Evolutionary conservation across 371 early-diverging fungal genomes (phyloP), one percentile per base, ranked within the genome.

Genomic region (Syncephalastrum monosporum): DNA sequence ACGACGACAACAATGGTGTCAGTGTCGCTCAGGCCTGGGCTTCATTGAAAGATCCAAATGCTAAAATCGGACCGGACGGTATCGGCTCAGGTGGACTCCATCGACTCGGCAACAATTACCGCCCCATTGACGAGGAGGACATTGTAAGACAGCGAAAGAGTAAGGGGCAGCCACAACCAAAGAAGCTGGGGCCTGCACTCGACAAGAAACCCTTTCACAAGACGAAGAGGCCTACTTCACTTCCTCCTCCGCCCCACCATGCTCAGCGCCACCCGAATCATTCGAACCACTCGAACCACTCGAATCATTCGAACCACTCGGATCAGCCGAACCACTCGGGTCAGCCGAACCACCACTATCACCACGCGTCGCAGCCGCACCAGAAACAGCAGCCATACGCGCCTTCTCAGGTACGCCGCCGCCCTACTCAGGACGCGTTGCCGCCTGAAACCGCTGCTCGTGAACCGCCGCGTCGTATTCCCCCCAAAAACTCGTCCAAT

Each of bases 71-170:
- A 15, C 44, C 56, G 24, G 50, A 51, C 16, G 65, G 65, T 2
- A 23, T 65, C 2, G 65, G 65, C 24, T 56, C 54, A 5, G 65
- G 65, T 33, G 56, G 49, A 15, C 46, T 65, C 5, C 60, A 65
- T 57, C 60, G 65, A 1, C 41, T 42, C 29, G 65, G 65, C 14
- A 27, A 38, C 7, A 65, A 65, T 29, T 65, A 60, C 16, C 54
- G 21, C 21, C 65, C 65, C 21, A 47, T 65, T 38, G 65, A 65
- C 38, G 65, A 65, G 50, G 25, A 51, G 25, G 33, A 45, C 14
- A 65, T 65, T 42, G 29, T 65, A 4, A 23, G 47, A 29, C 65
- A 65, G 46, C 60, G 65, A 12, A 46, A 42, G 23, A 14, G 42
- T 50, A 14, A 16, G 38, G 38, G 38, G 8, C 38, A 33, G 38